Conservation (phyloP, 768 basidiomycete genomes). For the Cubamyces sp. region DNA sequence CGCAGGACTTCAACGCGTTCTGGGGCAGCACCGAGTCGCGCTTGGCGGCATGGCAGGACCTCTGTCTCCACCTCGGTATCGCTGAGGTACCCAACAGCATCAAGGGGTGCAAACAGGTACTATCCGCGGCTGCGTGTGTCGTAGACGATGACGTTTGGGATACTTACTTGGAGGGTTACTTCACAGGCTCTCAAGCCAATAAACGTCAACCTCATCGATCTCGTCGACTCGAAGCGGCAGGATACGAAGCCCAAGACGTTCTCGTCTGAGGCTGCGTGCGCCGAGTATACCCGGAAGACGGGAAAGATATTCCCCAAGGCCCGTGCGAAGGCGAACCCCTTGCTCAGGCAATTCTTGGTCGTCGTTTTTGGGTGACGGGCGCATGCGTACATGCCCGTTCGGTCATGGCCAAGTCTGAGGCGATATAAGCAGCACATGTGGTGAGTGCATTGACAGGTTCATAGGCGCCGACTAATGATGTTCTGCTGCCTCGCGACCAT, state of each 20-base stretch:
- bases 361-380: background rate
- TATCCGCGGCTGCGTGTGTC: background rate
- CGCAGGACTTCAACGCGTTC: slow-evolving; percentile 1
- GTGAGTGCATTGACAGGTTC: background rate
- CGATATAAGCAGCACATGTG: no score
- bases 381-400: background rate
- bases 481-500: background rate
- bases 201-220: slow-evolving; percentile 7
- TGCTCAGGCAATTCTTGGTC: slow-evolving; percentile 8
- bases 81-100: background rate
- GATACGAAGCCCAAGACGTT: background rate
- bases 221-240: slow-evolving; percentile 7
- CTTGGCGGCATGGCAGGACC: slow-evolving; percentile 4
- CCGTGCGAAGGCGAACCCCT: slow-evolving; percentile 10
- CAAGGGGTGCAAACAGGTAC: background rate
- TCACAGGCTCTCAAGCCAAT: background rate
- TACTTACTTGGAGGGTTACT: background rate
- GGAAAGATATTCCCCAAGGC: slow-evolving; percentile 1
- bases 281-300: background rate
- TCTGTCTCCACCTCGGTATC: background rate
- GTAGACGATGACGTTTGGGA: background rate
- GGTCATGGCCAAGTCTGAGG: no score
- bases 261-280: background rate
- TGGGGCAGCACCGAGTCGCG: slow-evolving; percentile 8
- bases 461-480: background rate